Base-by-base conservation (phyloP, 176 grass and related monocot genomes). In the Cenchrus fungigraminus region DNA sequence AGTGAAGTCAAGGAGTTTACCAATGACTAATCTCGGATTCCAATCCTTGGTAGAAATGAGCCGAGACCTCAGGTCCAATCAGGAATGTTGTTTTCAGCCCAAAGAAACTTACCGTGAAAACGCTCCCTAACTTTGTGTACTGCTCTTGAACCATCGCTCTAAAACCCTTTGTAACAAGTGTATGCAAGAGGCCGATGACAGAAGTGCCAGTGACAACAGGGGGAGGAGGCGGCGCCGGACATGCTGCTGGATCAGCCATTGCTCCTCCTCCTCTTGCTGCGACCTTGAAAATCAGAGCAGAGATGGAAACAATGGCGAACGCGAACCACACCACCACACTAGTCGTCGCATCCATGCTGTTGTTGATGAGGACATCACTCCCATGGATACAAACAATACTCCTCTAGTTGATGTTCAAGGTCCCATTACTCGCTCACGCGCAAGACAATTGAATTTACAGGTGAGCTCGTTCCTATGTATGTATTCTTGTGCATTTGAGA, bases 111-210 rank as follows among this genome's bases (percentile, higher is more conserved):
- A 86, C 11, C 1, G 75, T 94, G 82, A 91, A 91, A 20, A 89
- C 89, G n/a, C 79, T 81, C 32, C 92, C 88, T 1, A 88, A 51
- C 62, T 81, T 89, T 19, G 4, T 12, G 65, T 91, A 86, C 20
- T 83, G 59, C 14, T 86, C 55, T 5, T 54, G 51, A 16, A 89
- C 54, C 75, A 86, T 75, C 3, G 51, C 31, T 12, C 70, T 32
- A 0, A 87, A 37, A 34, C 80, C 92, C 34, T 81, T 86, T 71
- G 71, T 71, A 44, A 86, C 29, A 31, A 86, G 65, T 17, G 34
- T n/a, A 6, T 72, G 13, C 3, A 91, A 40, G 6, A 83, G 65
- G 2, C 29, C 57, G 6, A 91, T 7, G 50, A 91, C 0, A 43
- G 65, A 43, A n/a, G 63, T 6, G 4, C 49, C 29, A 10, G 74